These are phyloP conservation scores for Thielaviopsis populi DNA, from an alignment of 2,329 filamentous ascomycete species.

Conservation along the genomic window DNA sequence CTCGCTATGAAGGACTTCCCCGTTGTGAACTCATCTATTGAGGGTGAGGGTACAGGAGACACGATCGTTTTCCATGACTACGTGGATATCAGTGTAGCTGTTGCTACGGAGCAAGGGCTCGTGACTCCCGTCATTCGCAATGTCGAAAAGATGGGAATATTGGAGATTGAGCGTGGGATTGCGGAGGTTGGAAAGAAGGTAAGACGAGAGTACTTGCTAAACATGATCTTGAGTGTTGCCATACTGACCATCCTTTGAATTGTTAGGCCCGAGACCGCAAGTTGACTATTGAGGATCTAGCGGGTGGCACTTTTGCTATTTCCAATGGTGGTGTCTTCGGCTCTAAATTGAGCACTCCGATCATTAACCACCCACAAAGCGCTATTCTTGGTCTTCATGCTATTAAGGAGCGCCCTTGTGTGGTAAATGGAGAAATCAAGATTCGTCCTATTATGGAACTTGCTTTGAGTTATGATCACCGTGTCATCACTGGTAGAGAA, in stretches of 20 bases:
- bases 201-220: constrained; percentile 17
- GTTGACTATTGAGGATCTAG: constrained; percentile 98
- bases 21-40: constrained; percentile 89
- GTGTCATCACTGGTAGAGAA: constrained; percentile 85
- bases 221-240: background rate
- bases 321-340: constrained; percentile 96
- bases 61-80: constrained; percentile 98
- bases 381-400: constrained; percentile 86
- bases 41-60: constrained; percentile 85
- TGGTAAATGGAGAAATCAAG: constrained; percentile 83
- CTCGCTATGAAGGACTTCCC: constrained; percentile 93
- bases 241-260: constrained; percentile 15
- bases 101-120: constrained; percentile 92
- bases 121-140: constrained; percentile 96
- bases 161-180: constrained; percentile 81
- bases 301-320: constrained; percentile 94
- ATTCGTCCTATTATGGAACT: constrained; percentile 99
- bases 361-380: constrained; percentile 93
- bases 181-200: constrained; percentile 94
- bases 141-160: constrained; percentile 71
- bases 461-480: constrained; percentile 93
- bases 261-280: constrained; percentile 78
- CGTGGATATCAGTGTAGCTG: constrained; percentile 92
- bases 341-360: constrained; percentile 91
- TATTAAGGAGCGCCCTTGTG: constrained; percentile 87